Conservation (phyloP, 2,329 filamentous ascomycete species). For the Mariannaea elegans region DNA sequence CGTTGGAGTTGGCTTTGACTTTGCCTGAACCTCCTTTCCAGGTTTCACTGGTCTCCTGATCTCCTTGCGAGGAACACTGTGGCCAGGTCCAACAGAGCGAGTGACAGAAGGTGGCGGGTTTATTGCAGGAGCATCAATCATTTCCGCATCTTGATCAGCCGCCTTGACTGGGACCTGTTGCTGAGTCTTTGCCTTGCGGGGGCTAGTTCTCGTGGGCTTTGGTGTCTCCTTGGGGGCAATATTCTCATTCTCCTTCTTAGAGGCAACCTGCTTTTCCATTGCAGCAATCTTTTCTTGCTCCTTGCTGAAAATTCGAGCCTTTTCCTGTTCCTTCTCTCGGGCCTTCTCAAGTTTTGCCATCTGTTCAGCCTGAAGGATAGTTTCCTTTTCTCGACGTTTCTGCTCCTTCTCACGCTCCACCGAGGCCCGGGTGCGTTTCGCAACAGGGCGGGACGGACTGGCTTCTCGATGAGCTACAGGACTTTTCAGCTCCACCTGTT, state of each 20-base stretch:
- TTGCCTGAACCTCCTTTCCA: constrained; percentile 65
- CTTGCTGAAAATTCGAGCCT: constrained; percentile 67
- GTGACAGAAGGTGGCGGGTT: constrained; percentile 71
- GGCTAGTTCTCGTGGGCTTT: constrained; percentile 59
- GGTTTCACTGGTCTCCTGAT: constrained; percentile 70
- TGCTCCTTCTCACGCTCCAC: constrained; percentile 70
- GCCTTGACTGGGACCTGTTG: constrained; percentile 38
- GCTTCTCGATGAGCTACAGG: constrained; percentile 28
- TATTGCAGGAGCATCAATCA: constrained; percentile 61
- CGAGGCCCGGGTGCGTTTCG: constrained; percentile 65
- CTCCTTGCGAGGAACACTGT: constrained; percentile 60
- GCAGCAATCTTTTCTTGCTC: constrained; percentile 64
- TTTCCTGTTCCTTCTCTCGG: constrained; percentile 75
- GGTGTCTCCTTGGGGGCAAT: constrained; percentile 50
- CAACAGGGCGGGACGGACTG: constrained; percentile 55
- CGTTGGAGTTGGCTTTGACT: constrained; percentile 72
- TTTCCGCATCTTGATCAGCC: constrained; percentile 58
- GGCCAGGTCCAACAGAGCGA: constrained; percentile 57
- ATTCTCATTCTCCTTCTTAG: constrained; percentile 63
- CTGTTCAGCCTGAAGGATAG: constrained; percentile 67
- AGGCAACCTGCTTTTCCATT: constrained; percentile 62
- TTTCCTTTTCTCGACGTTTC: constrained; percentile 73
- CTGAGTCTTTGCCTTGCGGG: constrained; percentile 57
- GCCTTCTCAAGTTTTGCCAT: constrained; percentile 72
- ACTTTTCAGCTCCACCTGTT: constrained; percentile 24